phyloP scores from a whole-genome alignment of 768 basidiomycete genomes.

The Mycena galericulata region DNA sequence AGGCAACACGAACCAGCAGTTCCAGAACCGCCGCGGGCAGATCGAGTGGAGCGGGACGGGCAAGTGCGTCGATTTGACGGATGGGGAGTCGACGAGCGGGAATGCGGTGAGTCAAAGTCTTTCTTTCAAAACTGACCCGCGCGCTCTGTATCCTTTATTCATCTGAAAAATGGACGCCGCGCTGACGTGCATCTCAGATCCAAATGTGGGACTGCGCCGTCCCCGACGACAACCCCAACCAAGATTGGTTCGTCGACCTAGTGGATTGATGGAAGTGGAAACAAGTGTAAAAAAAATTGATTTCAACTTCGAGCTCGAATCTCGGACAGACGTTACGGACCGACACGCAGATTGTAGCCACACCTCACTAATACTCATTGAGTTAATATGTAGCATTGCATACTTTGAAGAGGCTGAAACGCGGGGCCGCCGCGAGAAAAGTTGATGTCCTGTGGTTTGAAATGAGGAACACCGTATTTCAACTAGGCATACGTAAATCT shows the following conservation, averaged over 20 bases:
- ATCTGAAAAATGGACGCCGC: background rate
- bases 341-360: too few species aligned
- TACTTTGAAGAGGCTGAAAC: too few species aligned
- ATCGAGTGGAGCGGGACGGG: conserved; percentile 1
- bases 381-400: too few species aligned
- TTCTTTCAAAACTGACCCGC: background rate
- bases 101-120: background rate
- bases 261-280: too few species aligned
- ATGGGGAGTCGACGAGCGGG: conserved; percentile 8
- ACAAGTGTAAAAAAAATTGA: too few species aligned
- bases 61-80: conserved; percentile 25
- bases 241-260: conserved; percentile 2
- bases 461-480: too few species aligned
- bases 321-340: too few species aligned
- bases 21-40: background rate
- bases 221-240: conserved; percentile 8
- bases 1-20: conserved; percentile 24
- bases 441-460: too few species aligned
- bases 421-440: too few species aligned
- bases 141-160: background rate
- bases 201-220: conserved; percentile 14
- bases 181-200: background rate
- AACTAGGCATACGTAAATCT: too few species aligned
- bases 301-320: too few species aligned
- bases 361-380: too few species aligned